Evolutionary conservation across 2,329 filamentous ascomycete species (phyloP), one percentile per base, ranked within the genome.

Genomic region (Diaporthe sp.): DNA sequence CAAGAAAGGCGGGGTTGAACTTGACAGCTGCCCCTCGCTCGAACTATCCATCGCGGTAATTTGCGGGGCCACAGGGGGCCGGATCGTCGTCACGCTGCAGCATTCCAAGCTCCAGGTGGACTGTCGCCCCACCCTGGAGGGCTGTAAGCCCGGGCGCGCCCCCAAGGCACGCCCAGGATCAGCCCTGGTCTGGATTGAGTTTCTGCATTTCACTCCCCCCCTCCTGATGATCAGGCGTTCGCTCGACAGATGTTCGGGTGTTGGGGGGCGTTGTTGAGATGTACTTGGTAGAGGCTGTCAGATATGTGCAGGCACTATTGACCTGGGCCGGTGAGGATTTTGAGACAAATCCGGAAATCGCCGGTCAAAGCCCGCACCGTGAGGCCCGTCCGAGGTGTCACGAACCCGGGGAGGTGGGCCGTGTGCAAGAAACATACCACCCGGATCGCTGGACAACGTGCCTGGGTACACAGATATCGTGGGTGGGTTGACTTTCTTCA

Each of bases 151-250:
- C 37, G 15, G 28, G 44, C 25, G 44, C 62, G 15, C 42, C 42
- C 42, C 42, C 44, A 34, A 55, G 49, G 65, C 34, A 42, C 49
- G 34, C 44, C 49, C 65, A 12, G 65, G 65, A n/a, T 70, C 65
- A 55, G 65, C 72, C 60, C 72, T 46, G 60, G 71, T 76, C 71
- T 74, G 71, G 25, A 71, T 71, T 74, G 75, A 76, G 28, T 62
- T 49, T 65, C 6, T 76, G 62, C 42, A 46, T 51, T 49, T 57
- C 37, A 34, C 74, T 62, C 65, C 61, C 61, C 61, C 61, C 71
- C 74, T 53, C 71, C 25, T 42, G 25, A 53, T 65, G 28, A 73
- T 55, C 58, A 73, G 71, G 61, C 49, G 71, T 62, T 44, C 34
- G 46, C 71, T 73, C 58, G 62, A 37, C 46, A 25, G 58, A 55